phyloP scores from a whole-genome alignment of 192 early-diverging fungal genomes.

The Backusella parvicylindrica region DNA sequence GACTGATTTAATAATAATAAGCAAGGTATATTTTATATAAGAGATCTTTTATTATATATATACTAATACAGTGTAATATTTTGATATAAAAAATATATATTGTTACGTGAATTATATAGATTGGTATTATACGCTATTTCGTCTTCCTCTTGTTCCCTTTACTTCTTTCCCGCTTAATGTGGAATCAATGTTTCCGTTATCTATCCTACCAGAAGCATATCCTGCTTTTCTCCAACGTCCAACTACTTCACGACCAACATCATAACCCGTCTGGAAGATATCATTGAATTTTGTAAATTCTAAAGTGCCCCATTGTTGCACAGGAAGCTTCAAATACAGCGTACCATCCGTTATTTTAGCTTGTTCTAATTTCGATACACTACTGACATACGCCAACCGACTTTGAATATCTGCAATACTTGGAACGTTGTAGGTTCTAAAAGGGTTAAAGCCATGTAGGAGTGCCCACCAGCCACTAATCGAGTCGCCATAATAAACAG shows the following conservation, averaged over 20 bases:
- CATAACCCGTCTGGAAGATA: slow-evolving; percentile 83
- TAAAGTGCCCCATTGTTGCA: slow-evolving; percentile 79
- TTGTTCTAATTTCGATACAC: slow-evolving; percentile 84
- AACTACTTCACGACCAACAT: slow-evolving; percentile 75
- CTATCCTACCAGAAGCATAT: slow-evolving; percentile 35
- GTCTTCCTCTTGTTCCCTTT: slow-evolving; percentile 31
- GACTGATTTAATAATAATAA: background rate
- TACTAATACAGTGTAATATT: background rate
- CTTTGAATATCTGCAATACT: slow-evolving; percentile 93
- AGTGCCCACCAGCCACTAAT: slow-evolving; percentile 93
- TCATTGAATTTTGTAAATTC: slow-evolving; percentile 92
- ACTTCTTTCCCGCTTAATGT: slow-evolving; percentile 26
- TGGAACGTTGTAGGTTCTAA: slow-evolving; percentile 74
- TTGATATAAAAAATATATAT: background rate
- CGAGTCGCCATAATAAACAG: slow-evolving; percentile 86
- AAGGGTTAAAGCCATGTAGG: slow-evolving; percentile 78
- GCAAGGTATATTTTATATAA: background rate
- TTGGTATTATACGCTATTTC: slow-evolving; percentile 27
- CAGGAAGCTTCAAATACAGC: slow-evolving; percentile 86
- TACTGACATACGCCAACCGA: slow-evolving; percentile 88
- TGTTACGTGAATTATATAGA: background rate
- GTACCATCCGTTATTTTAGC: slow-evolving; percentile 79
- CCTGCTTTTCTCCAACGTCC: slow-evolving; percentile 80
- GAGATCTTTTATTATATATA: background rate
- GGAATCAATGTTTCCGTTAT: slow-evolving; percentile 8